These are phyloP conservation scores for sweet orange (Citrus sinensis) DNA, from an alignment of 345 rosid genomes.

Conservation along the genomic window DNA sequence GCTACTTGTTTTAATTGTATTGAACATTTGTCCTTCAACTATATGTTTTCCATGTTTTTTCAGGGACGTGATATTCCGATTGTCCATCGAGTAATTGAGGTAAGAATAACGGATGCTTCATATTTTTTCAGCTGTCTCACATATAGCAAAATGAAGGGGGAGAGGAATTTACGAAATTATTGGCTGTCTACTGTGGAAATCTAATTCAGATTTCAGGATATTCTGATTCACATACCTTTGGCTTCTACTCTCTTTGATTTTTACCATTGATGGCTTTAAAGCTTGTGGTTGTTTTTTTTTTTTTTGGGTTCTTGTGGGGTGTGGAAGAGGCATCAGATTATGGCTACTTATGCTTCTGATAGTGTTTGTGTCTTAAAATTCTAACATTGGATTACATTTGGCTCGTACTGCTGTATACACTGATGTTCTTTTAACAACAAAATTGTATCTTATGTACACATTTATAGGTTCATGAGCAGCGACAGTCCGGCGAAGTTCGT, in stretches of 20 bases:
- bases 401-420: background rate
- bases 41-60: background rate
- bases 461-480: slow-evolving; percentile 38
- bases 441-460: background rate
- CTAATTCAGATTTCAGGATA: background rate
- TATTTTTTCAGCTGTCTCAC: background rate
- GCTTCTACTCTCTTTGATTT: background rate
- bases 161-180: background rate
- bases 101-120: slow-evolving; percentile 11
- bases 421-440: background rate
- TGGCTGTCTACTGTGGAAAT: background rate
- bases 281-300: too few relatives aligned
- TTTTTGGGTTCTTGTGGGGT: background rate
- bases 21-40: background rate
- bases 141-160: background rate
- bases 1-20: background rate
- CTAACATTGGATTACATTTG: background rate
- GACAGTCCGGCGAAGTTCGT: slow-evolving; percentile 24
- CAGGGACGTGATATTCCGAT: slow-evolving; percentile 48
- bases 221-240: background rate
- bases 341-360: background rate
- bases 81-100: slow-evolving; percentile 53
- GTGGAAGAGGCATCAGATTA: background rate
- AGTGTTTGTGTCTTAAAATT: background rate
- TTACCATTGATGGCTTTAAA: background rate